Evolutionary conservation across 441 rosid genomes (phyloP), one percentile per base, ranked within the genome.

Genomic region (Melastoma candidum): DNA sequence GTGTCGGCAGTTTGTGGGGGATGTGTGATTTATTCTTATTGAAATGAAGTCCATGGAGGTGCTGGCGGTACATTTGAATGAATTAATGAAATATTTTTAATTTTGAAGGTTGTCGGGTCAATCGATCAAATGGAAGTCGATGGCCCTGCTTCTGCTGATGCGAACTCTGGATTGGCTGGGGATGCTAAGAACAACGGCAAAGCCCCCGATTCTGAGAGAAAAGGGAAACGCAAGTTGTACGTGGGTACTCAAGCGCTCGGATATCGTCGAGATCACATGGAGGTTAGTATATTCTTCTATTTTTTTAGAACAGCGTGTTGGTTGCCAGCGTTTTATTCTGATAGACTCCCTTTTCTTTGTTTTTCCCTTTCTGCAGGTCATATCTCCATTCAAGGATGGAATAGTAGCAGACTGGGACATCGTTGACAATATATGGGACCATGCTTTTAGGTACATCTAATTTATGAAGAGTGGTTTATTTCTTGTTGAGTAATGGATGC

Each of bases 371-470:
- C 4, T 17, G 22, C 75, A 90, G 99, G 76, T 95, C 3, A 11
- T 85, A 58, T 82, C 97, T 48, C 93, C 97, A 13, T 68, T 90
- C 12, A 90, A 84, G 76, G 95, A 90, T 72, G 99, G 99, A 54
- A 52, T 90, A 44, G 96, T 95, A 61, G 92, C 72, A 47, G 98
- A 90, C 56, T 95, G 99, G 99, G 98, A 94, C 64, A 77, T 87
- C 46, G 95, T 90, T 58, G 99, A 95, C 64, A 81, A 63, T 58
- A 84, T 94, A 71, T 95, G 99, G 99, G 97, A 95, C 32, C 98
- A 95, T 77, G 94, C 99, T 73, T 82, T 90, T 68, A 78, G 79
- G 98, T 87, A 71, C 64, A 29, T 39, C 44, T 14, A 45, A 25
- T 39, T 49, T 36, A 4, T 36, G 8, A 36, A 36, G 41, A 36